Percentiles rank a stretch among this genome's conserved stretches.
Evolutionary conservation across 1,139 yeast species (phyloP).

Genomic region (Kurtzmaniella natalensis): DNA sequence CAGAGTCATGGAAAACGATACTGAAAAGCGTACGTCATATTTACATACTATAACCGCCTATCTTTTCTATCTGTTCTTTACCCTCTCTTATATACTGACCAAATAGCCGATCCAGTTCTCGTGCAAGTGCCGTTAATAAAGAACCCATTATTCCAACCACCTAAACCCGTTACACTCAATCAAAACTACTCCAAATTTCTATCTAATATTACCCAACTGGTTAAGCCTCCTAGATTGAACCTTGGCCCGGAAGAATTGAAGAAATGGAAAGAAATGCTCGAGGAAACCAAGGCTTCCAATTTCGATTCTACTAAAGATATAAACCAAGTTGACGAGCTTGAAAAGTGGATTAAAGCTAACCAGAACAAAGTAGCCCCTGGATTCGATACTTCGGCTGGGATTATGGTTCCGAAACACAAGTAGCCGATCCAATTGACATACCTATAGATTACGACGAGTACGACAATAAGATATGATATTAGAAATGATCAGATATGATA

Average conservation of each 20-base stretch:
- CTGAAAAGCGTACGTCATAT: conserved; percentile 16
- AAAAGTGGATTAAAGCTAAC: conserved; percentile 32
- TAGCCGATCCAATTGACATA: no score
- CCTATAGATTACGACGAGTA: no score
- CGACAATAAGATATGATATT: no score
- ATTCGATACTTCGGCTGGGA: conserved; percentile 23
- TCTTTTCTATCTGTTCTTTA: no score
- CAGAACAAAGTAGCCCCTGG: conserved; percentile 42
- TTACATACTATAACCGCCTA: not conserved
- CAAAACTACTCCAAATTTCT: conserved; percentile 43
- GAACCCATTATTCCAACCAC: conserved; percentile 53
- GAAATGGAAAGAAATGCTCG: conserved; percentile 27
- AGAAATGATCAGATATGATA: no score
- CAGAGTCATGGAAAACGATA: conserved; percentile 18
- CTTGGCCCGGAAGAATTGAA: conserved; percentile 23
- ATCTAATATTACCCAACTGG: conserved; percentile 29
- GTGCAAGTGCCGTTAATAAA: conserved; percentile 56
- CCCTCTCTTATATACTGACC: no score
- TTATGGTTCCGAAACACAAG: conserved; percentile 31
- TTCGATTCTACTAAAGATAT: conserved; percentile 11
- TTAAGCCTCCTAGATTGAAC: conserved; percentile 38
- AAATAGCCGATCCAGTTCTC: conserved; percentile 45
- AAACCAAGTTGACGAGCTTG: conserved; percentile 16
- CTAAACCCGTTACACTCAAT: conserved; percentile 54
- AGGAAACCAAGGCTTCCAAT: conserved; percentile 12